phyloP scores from a whole-genome alignment of 768 basidiomycete species.

The Agaricus sinodeliciosus region DNA sequence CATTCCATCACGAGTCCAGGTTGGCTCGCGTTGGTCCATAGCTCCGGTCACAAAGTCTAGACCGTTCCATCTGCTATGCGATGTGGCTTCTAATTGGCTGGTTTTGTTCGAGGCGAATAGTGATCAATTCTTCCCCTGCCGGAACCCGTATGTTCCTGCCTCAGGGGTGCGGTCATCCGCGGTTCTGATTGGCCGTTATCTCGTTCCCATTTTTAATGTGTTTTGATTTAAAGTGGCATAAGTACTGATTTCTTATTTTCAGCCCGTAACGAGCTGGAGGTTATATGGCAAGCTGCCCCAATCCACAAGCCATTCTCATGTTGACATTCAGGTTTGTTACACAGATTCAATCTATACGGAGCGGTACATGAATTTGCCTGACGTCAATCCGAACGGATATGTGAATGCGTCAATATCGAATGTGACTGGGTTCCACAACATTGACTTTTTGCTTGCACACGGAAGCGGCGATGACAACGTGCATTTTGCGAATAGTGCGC shows the following conservation, averaged over 20 bases:
- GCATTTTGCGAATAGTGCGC: conserved; percentile 88
- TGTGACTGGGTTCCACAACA: conserved; percentile 78
- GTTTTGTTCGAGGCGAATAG: too few species aligned
- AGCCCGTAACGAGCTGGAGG: conserved; percentile 88
- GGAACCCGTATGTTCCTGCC: too few species aligned
- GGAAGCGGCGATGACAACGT: conserved; percentile 98
- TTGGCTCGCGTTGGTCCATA: conserved; percentile 6
- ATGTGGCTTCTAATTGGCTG: too few species aligned
- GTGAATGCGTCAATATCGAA: conserved; percentile 81
- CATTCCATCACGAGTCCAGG: background rate
- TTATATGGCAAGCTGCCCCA: conserved; percentile 53
- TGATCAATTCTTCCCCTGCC: too few species aligned
- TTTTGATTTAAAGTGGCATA: too few species aligned
- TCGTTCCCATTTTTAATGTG: too few species aligned
- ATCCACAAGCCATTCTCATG: background rate
- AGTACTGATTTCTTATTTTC: conserved; percentile 6
- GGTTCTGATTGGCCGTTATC: too few species aligned
- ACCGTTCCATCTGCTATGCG: background rate
- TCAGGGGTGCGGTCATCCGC: too few species aligned
- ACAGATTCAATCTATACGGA: conserved; percentile 95
- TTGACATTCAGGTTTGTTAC: conserved; percentile 1
- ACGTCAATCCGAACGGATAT: conserved; percentile 81
- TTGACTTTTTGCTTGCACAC: conserved; percentile 82
- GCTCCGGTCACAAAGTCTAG: conserved; percentile 3
- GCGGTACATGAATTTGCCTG: conserved; percentile 88